phyloP scores from a whole-genome alignment of 305 asterid genomes.

The Nicotiana rustica region DNA sequence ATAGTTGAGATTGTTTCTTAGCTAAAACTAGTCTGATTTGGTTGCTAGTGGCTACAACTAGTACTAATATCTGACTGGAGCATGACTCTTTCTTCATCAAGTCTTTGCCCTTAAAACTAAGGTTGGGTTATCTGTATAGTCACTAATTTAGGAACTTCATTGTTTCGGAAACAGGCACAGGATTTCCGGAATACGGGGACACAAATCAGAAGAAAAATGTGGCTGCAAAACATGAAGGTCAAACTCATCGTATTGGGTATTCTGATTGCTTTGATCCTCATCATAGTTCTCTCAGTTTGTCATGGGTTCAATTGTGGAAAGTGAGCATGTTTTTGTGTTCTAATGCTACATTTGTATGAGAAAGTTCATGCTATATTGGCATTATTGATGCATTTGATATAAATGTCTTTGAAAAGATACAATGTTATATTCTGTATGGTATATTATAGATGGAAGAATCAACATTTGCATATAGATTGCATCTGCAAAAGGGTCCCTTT shows the following conservation, averaged over 20 bases:
- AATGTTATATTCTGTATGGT: conserved; percentile 10
- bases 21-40: not conserved
- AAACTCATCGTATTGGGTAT: conserved; percentile 31
- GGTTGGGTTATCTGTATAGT: not conserved
- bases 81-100: not conserved
- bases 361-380: not conserved
- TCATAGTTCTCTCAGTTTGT: conserved; percentile 30
- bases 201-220: conserved; percentile 26
- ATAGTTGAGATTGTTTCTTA: not conserved
- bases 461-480: not conserved
- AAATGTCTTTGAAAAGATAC: not conserved
- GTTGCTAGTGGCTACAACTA: not conserved
- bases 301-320: conserved; percentile 34
- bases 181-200: conserved; percentile 29
- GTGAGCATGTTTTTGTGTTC: conserved; percentile 6
- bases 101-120: not conserved
- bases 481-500: not conserved
- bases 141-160: not conserved
- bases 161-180: conserved; percentile 20
- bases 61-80: not conserved
- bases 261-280: conserved; percentile 31
- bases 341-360: not conserved
- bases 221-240: conserved; percentile 34
- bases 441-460: conserved; percentile 16
- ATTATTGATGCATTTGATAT: conserved; percentile 8